These are phyloP conservation scores for Chaetomium globosum DNA, from an alignment of 2,329 filamentous ascomycete genomes.

Conservation along the genomic window DNA sequence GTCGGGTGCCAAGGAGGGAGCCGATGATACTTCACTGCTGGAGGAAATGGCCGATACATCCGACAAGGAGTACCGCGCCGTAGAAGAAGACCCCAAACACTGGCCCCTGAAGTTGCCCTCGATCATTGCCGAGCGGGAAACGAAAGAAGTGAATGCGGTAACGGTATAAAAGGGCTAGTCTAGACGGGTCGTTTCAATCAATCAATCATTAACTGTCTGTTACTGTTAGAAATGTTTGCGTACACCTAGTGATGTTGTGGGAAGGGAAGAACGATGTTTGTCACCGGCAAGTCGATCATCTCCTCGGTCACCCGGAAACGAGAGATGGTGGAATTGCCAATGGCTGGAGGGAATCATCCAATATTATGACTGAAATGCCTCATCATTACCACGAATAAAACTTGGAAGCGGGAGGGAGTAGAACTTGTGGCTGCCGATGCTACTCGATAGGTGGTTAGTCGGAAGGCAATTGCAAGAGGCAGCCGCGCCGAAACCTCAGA, in stretches of 20 bases:
- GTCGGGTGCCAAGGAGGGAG: background rate
- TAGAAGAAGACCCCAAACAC: constrained; percentile 23
- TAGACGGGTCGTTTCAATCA: background rate
- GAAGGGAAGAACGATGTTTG: constrained; percentile 16
- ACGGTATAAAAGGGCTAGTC: no score
- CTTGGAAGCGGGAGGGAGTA: background rate
- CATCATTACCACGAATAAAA: no score
- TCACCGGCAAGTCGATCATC: constrained; percentile 5
- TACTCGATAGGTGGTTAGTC: background rate
- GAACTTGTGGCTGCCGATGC: background rate
- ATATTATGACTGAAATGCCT: background rate
- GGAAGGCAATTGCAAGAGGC: no score
- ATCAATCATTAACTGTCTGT: no score
- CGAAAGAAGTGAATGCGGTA: background rate
- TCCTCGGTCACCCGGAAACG: constrained; percentile 6
- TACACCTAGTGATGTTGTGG: background rate
- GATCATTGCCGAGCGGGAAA: background rate
- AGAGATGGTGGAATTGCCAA: constrained; percentile 13
- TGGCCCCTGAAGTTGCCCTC: constrained; percentile 6
- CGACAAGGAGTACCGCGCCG: background rate
- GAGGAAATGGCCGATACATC: constrained; percentile 1
- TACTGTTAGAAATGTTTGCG: background rate
- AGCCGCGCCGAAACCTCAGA: no score
- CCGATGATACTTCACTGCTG: background rate
- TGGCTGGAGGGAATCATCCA: constrained; percentile 6